Evolutionary conservation across 768 basidiomycete genomes (phyloP).

Genomic region (Agaricus bisporus): DNA sequence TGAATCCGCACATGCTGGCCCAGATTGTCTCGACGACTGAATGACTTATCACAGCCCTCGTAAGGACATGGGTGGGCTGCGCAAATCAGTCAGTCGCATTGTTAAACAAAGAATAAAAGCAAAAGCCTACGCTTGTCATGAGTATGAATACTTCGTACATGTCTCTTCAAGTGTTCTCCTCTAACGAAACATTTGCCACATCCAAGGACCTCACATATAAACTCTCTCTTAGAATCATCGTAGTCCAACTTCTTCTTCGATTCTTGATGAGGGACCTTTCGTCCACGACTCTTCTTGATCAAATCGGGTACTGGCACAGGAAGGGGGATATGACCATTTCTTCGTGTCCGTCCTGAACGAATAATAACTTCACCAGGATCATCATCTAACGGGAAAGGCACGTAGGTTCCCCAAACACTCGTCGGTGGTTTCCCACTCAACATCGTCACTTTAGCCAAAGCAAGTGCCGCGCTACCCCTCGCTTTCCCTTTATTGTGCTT

Average conservation of each 20-base stretch:
- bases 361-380: neutral
- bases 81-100: conserved; percentile 2
- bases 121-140: conserved; percentile 70
- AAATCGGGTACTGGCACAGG: conserved; percentile 56
- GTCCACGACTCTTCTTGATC: conserved; percentile 57
- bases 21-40: conserved; percentile 73
- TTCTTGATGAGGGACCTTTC: conserved; percentile 43
- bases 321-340: conserved; percentile 29
- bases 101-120: neutral
- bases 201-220: conserved; percentile 60
- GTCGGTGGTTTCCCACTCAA: conserved; percentile 15
- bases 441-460: conserved; percentile 23
- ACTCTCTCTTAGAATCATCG: conserved; percentile 35
- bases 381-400: neutral
- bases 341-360: conserved; percentile 18
- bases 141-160: conserved; percentile 76
- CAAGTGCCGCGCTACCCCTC: conserved; percentile 28
- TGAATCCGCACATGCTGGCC: conserved; percentile 71
- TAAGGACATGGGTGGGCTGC: conserved; percentile 56
- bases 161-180: conserved; percentile 77
- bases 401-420: conserved; percentile 7
- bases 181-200: conserved; percentile 79
- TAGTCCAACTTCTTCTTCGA: conserved; percentile 10
- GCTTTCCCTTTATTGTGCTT: conserved; percentile 22
- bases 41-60: conserved; percentile 60